phyloP scores from a whole-genome alignment of 1,284 basidiomycete species.

The Pseudozyma sp. region DNA sequence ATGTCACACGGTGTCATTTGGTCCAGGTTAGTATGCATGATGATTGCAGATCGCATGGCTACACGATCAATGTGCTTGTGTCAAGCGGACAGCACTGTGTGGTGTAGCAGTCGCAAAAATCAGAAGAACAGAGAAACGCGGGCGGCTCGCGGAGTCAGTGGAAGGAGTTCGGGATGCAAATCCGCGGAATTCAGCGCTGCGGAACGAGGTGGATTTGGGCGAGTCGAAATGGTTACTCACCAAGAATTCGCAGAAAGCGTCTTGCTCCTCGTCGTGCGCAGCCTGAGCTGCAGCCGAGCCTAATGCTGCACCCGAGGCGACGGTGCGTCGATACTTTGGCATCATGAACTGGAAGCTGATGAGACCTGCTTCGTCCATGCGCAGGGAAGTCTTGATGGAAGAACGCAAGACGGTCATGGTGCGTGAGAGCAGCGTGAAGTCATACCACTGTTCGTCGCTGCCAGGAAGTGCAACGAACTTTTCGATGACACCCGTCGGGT shows the following conservation, averaged over 20 bases:
- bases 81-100: conserved; percentile 49
- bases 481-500: conserved; percentile 51
- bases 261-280: conserved; percentile 42
- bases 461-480: conserved; percentile 41
- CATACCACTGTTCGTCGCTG: conserved; percentile 46
- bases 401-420: conserved; percentile 52
- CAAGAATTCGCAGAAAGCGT: conserved; percentile 60
- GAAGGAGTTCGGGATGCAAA: not conserved
- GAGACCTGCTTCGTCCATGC: conserved; percentile 58
- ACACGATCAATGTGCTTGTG: conserved; percentile 22
- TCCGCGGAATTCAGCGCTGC: conserved; percentile 3
- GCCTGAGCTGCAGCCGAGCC: conserved; percentile 28
- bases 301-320: conserved; percentile 2
- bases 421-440: conserved; percentile 42
- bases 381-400: conserved; percentile 58
- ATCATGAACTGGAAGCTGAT: conserved; percentile 64
- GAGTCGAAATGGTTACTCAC: conserved; percentile 15
- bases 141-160: not conserved
- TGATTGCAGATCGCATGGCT: not conserved
- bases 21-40: too few species aligned
- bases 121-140: not conserved
- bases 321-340: conserved; percentile 42
- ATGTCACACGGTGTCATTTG: too few species aligned
- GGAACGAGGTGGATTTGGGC: not conserved
- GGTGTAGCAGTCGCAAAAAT: not conserved